Percentiles rank a stretch among this genome's conserved stretches.
These are phyloP conservation scores for Kwoniella bestiolae DNA, from an alignment of 768 basidiomycete genomes.

Conservation along the genomic window DNA sequence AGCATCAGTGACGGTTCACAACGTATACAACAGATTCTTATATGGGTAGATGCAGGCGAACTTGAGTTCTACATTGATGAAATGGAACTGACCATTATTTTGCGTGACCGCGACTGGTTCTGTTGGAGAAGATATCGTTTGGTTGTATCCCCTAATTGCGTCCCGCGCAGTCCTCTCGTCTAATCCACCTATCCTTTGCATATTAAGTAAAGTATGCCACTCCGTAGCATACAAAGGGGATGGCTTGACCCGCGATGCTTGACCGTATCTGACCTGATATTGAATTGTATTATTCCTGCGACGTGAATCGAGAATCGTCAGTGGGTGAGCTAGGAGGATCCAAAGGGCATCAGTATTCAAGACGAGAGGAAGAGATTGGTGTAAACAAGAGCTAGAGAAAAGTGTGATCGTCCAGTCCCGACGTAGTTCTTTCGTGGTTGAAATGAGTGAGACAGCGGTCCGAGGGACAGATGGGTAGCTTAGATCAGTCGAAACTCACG, in stretches of 20 bases:
- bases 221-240: constrained; percentile 15
- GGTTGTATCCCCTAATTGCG: too few relatives aligned
- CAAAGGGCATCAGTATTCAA: neutral
- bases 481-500: constrained; percentile 21
- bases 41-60: neutral
- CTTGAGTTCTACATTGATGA: neutral
- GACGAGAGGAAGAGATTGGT: too few relatives aligned
- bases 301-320: constrained; percentile 19
- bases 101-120: too few relatives aligned
- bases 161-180: too few relatives aligned
- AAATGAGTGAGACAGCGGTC: neutral
- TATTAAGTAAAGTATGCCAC: constrained; percentile 23
- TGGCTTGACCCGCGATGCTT: neutral
- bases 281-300: neutral
- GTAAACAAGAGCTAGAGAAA: too few relatives aligned
- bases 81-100: too few relatives aligned
- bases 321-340: constrained; percentile 14
- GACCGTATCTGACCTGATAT: constrained; percentile 26
- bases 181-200: neutral
- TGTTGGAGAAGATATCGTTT: too few relatives aligned
- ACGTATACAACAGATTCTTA: neutral
- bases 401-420: too few relatives aligned
- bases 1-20: neutral
- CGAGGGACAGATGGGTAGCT: neutral
- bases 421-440: too few relatives aligned